Conservation (phyloP, 2,329 filamentous ascomycete genomes). For the Microdochium trichocladiopsis region DNA sequence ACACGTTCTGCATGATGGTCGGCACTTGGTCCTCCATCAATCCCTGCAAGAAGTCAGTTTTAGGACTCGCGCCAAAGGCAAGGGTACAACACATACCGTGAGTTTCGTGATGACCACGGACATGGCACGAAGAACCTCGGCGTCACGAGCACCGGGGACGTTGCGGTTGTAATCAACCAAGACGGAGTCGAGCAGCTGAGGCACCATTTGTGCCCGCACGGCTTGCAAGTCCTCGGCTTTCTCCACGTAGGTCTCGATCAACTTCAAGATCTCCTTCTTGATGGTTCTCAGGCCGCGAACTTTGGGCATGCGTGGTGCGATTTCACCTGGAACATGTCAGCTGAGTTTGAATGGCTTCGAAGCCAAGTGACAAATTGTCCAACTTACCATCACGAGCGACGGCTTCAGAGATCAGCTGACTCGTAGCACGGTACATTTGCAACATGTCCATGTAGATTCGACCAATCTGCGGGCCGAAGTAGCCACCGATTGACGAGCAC, state of each 20-base stretch:
- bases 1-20: conserved; percentile 96
- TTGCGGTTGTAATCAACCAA: conserved; percentile 96
- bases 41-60: conserved; percentile 40
- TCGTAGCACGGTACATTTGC: conserved; percentile 98
- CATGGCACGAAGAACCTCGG: conserved; percentile 95
- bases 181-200: conserved; percentile 89
- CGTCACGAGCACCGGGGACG: conserved; percentile 89
- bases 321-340: conserved; percentile 55
- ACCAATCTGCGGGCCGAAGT: conserved; percentile 97
- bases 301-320: conserved; percentile 96
- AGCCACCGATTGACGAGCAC: conserved; percentile 90
- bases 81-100: conserved; percentile 63
- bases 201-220: conserved; percentile 89
- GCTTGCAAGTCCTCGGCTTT: conserved; percentile 95
- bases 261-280: conserved; percentile 98
- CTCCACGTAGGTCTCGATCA: conserved; percentile 96
- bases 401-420: conserved; percentile 87
- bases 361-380: background rate
- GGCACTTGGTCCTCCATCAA: conserved; percentile 99
- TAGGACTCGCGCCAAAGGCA: conserved; percentile 18
- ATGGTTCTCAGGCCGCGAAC: conserved; percentile 92
- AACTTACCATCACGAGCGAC: conserved; percentile 72
- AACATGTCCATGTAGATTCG: conserved; percentile 98
- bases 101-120: conserved; percentile 95
- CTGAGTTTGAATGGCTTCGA: conserved; percentile 7